These are phyloP conservation scores for Chaetothyriales sp. DNA, from an alignment of 2,329 filamentous ascomycete genomes.

Conservation along the genomic window DNA sequence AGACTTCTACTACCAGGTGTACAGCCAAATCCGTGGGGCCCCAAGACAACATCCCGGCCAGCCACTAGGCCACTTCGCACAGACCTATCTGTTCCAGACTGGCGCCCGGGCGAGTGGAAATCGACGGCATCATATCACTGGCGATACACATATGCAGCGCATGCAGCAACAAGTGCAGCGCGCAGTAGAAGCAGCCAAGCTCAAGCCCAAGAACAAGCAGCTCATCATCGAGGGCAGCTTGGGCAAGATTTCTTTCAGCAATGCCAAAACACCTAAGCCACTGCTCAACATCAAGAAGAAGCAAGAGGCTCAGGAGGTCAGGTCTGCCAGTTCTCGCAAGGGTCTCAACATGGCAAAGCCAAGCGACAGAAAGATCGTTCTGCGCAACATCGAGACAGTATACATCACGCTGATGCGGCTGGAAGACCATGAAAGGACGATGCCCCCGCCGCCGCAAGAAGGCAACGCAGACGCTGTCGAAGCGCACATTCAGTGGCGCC, in stretches of 20 bases:
- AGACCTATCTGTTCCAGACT: slow-evolving; percentile 94
- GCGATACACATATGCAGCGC: slow-evolving; percentile 92
- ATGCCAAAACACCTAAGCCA: slow-evolving; percentile 91
- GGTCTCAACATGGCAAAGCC: slow-evolving; percentile 36
- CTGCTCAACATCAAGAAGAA: slow-evolving; percentile 95
- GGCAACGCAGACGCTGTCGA: slow-evolving; percentile 53
- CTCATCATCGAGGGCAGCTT: slow-evolving; percentile 90
- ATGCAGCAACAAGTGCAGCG: slow-evolving; percentile 99
- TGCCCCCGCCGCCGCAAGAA: slow-evolving; percentile 50
- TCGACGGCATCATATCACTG: slow-evolving; percentile 61
- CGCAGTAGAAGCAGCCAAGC: slow-evolving; percentile 91
- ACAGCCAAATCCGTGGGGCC: slow-evolving; percentile 80
- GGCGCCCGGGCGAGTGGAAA: slow-evolving; percentile 61
- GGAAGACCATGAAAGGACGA: slow-evolving; percentile 76
- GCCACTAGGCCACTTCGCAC: slow-evolving; percentile 86
- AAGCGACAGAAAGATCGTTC: slow-evolving; percentile 64
- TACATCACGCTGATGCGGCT: slow-evolving; percentile 82
- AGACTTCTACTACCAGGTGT: slow-evolving; percentile 98
- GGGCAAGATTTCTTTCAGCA: slow-evolving; percentile 97
- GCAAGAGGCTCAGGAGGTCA: slow-evolving; percentile 48
- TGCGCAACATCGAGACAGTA: slow-evolving; percentile 76
- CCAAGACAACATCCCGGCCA: slow-evolving; percentile 84
- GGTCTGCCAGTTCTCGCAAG: slow-evolving; percentile 32
- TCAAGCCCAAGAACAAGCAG: slow-evolving; percentile 94
- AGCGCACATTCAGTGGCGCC: slow-evolving; percentile 65